Evolutionary conservation across 2,329 filamentous ascomycete genomes (phyloP), one percentile per base, ranked within the genome.

Genomic region (Aspergillus tanneri): DNA sequence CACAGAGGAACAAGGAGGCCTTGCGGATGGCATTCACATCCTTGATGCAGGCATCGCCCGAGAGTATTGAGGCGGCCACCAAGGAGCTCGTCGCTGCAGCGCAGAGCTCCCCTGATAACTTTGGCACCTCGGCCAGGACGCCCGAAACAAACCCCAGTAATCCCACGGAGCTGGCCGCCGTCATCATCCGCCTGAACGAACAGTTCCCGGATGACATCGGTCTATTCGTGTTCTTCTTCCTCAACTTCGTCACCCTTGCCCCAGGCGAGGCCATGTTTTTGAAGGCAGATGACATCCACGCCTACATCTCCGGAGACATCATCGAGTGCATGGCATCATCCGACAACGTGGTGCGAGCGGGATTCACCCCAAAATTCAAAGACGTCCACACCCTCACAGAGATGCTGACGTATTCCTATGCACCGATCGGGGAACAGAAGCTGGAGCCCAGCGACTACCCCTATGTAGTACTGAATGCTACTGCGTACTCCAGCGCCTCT

Each of bases 261-360:
- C 83, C 91, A 1, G 93, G 93, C 43, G 92, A 99, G 73, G 93
- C 92, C 7, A 87, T 99, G 77, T 99, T 97, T 74, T 79, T 99
- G 27, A 89, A 90, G 62, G 93, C 93, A 5, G 92, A 99, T 64
- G 93, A 97, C 64, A 97, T 97, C 61, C 93, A 99, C 69, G 93
- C 93, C 40, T 99, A 99, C 48, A 73, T 76, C 36, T 75, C 72
- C 4, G 73, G 73, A 25, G 92, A 99, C 65, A 96, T 99, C 59
- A 90, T 99, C 67, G 93, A 99, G 73, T 99, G 93, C 77, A 99
- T 99, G 93, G 93, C 93, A 0, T 87, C 90, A 7, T 95, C 89
- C n/a, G 93, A 99, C 79, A 99, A 99, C 58, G 93, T 99, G 27
- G 91, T 99, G 43, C 90, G 93, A 47, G 93, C 93, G 0, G 93